A percentile compares a stretch with the other conserved stretches of the same genome.
Conservation (phyloP, 2,329 filamentous ascomycete species). For the Sphaerulina populicola region DNA sequence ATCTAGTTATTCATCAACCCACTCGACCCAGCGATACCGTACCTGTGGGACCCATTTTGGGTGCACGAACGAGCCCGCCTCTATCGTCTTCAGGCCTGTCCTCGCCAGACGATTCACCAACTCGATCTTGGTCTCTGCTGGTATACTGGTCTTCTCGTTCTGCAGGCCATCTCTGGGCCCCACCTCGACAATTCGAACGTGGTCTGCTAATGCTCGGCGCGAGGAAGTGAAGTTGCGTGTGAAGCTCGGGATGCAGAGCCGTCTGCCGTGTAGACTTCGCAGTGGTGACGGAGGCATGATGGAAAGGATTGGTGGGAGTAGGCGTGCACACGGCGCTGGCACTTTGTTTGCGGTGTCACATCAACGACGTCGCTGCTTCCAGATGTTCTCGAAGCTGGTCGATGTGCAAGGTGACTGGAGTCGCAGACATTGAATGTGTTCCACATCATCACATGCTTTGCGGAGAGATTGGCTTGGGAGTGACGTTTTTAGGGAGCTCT, state of each 20-base stretch:
- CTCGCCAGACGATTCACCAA: conserved; percentile 60
- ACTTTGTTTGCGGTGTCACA: background rate
- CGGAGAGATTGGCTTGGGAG: too few relatives aligned
- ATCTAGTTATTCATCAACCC: background rate
- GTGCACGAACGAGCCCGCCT: conserved; percentile 73
- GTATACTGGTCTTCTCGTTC: conserved; percentile 67
- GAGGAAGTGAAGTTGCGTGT: conserved; percentile 25
- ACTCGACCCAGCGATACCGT: background rate
- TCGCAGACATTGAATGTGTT: background rate
- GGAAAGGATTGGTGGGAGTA: background rate
- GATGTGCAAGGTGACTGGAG: background rate
- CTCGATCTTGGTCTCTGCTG: conserved; percentile 65
- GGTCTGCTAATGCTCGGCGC: conserved; percentile 30
- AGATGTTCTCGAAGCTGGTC: background rate
- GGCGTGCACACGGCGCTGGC: background rate
- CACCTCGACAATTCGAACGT: conserved; percentile 65
- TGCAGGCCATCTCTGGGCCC: conserved; percentile 76
- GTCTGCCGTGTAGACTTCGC: conserved; percentile 9
- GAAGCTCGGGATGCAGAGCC: conserved; percentile 3
- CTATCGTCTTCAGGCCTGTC: conserved; percentile 65
- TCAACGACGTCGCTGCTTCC: background rate
- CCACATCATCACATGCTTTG: too few relatives aligned
- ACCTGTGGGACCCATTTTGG: conserved; percentile 82
- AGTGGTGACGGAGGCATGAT: conserved; percentile 6
- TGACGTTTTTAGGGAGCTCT: too few relatives aligned